phyloP scores from a whole-genome alignment of 352 stramenopile genomes.

The Bremia lactucae region DNA sequence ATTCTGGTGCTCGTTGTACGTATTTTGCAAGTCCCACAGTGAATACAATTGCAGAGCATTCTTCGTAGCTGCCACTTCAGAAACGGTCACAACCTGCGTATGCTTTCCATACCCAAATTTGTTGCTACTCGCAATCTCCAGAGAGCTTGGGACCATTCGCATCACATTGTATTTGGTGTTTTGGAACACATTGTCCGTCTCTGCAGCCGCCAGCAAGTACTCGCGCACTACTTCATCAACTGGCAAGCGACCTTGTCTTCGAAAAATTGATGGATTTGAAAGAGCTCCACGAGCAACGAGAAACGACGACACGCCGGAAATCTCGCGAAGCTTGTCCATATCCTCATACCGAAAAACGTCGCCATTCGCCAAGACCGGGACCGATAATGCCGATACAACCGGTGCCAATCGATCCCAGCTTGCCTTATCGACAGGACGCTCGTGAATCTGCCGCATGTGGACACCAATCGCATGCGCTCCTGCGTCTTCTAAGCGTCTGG shows the following conservation, averaged over 20 bases:
- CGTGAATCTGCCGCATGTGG: slow-evolving; percentile 53
- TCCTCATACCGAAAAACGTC: slow-evolving; percentile 77
- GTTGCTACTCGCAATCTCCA: slow-evolving; percentile 29
- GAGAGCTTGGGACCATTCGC: slow-evolving; percentile 68
- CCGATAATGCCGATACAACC: slow-evolving; percentile 54
- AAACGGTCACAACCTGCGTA: slow-evolving; percentile 33
- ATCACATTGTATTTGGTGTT: slow-evolving; percentile 88
- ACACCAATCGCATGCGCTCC: slow-evolving; percentile 61
- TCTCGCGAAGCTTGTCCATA: slow-evolving; percentile 43
- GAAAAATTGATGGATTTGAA: slow-evolving; percentile 77
- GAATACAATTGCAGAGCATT: slow-evolving; percentile 61
- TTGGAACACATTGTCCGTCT: slow-evolving; percentile 82
- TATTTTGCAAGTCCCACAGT: slow-evolving; percentile 50
- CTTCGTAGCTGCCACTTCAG: slow-evolving; percentile 49
- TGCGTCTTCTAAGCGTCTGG: slow-evolving; percentile 48
- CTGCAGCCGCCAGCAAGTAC: slow-evolving; percentile 61
- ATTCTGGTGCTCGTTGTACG: slow-evolving; percentile 45
- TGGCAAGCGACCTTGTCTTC: slow-evolving; percentile 47
- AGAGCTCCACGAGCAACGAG: slow-evolving; percentile 78
- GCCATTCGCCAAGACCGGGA: slow-evolving; percentile 84
- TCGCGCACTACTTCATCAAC: slow-evolving; percentile 50
- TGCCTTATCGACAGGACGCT: slow-evolving; percentile 52
- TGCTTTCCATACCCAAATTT: slow-evolving; percentile 17
- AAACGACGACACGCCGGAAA: slow-evolving; percentile 62
- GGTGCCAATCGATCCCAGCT: slow-evolving; percentile 63